Percentiles rank a stretch among this genome's conserved stretches.
Conservation (phyloP, 176 grass and related monocot genomes). For the Phyllostachys edulis region DNA sequence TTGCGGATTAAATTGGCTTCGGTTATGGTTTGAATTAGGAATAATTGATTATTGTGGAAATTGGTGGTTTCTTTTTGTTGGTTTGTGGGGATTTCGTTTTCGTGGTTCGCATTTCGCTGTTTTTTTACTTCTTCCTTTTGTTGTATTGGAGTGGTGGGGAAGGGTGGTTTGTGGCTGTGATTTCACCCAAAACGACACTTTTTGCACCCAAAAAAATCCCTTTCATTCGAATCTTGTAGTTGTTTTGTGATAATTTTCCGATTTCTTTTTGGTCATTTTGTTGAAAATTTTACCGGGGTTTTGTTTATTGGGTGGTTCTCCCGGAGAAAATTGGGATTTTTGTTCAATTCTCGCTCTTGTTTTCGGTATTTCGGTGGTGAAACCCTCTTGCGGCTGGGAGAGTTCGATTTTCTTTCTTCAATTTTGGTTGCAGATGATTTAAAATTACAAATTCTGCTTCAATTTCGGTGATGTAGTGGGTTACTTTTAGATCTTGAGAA, state of each 20-base stretch:
- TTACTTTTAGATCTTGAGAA: neutral
- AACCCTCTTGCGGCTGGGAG: too few relatives aligned
- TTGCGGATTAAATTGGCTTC: conserved; percentile 29
- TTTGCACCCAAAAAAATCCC: neutral
- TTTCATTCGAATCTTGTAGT: neutral
- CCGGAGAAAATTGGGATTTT: neutral
- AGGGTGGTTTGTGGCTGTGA: neutral
- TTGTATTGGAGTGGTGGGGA: neutral
- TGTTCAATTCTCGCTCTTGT: neutral
- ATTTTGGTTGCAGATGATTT: neutral
- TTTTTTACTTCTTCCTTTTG: neutral
- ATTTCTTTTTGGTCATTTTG: neutral
- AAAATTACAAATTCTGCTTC: conserved; percentile 16
- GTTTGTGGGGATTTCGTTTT: conserved; percentile 20
- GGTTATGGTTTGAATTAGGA: neutral
- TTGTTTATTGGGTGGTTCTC: neutral
- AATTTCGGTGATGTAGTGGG: neutral
- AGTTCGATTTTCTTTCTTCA: too few relatives aligned
- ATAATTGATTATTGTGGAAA: too few relatives aligned
- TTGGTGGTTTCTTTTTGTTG: conserved; percentile 12
- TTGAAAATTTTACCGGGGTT: neutral
- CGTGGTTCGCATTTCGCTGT: neutral
- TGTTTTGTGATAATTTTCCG: neutral
- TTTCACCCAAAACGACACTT: neutral
- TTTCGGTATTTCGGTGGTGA: neutral